Evolutionary conservation across 495 filamentous ascomycete genomes (phyloP), one percentile per base, ranked within the genome.

Genomic region (Podospora pseudocomata): DNA sequence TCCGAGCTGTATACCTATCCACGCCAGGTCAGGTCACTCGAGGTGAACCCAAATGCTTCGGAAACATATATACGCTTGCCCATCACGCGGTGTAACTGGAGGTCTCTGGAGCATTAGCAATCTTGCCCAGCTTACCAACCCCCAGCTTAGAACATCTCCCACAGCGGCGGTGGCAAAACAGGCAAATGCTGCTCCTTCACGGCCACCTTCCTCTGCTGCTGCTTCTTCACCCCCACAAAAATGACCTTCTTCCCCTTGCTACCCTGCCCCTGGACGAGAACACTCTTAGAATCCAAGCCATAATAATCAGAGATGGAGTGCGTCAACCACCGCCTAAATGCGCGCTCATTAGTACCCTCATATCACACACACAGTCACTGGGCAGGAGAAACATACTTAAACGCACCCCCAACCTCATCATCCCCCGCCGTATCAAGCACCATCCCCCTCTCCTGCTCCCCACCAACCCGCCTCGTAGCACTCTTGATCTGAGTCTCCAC

Each of bases 231-330:
- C 3, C 92, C 91, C n/a, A 99, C 91, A 73, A 96, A 99, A 0
- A 96, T 93, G 68, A 96, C 90, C 63, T 93, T 86, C 34, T 90
- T 86, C 54, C 88, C 86, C 18, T 92, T 91, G 71, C 90, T 82
- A 20, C 91, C 92, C 39, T 49, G 39, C 9, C 39, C 39, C 39
- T 49, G 39, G 18, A 88, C 84, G 0, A 91, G 91, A 73, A 94
- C 85, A 2, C 90, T 92, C 84, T 91, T 93, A 56, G 92, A 94
- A 61, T 87, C 87, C 66, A 99, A 83, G 34, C 93, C 94, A 77
- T 99, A 99, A 77, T 99, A 98, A 6, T 88, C 83, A 23, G 92
- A 96, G 70, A 99, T 92, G 61, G 88, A 90, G 80, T 99, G 93
- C 4, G 97, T 93, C 65, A 99, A 86, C 91, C 92, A 99, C 62